Evolutionary conservation across 2,329 filamentous ascomycete species (phyloP).

Genomic region (Paraphoma sp.): DNA sequence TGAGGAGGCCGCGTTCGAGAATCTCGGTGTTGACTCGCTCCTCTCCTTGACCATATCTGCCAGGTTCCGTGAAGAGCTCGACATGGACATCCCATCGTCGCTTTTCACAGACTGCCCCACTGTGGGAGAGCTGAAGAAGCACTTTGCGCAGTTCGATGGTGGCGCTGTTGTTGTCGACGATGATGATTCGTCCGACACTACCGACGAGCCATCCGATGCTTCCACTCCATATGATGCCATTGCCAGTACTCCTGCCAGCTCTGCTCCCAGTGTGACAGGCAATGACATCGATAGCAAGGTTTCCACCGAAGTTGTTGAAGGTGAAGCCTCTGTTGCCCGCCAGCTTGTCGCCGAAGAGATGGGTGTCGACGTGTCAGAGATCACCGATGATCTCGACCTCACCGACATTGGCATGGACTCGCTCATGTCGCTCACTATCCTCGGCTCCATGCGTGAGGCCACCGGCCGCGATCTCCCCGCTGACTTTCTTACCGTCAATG

Average conservation of each 20-base stretch:
- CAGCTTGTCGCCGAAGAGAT: conserved; percentile 63
- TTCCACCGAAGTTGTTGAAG: conserved; percentile 38
- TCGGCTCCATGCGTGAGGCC: conserved; percentile 58
- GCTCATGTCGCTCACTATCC: conserved; percentile 60
- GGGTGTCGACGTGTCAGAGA: conserved; percentile 67
- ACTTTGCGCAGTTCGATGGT: conserved; percentile 58
- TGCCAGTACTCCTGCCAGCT: conserved; percentile 57
- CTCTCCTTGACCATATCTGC: conserved; percentile 67
- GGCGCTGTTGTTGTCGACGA: conserved; percentile 45
- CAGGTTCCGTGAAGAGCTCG: conserved; percentile 67
- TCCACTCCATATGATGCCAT: conserved; percentile 52
- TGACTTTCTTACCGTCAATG: conserved; percentile 66
- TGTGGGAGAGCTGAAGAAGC: conserved; percentile 66
- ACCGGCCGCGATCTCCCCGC: conserved; percentile 58
- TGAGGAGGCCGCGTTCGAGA: conserved; percentile 66
- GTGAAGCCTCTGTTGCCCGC: conserved; percentile 54
- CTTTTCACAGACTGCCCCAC: conserved; percentile 67
- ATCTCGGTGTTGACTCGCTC: conserved; percentile 68
- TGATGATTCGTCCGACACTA: conserved; percentile 51
- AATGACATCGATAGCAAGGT: conserved; percentile 46
- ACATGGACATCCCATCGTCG: conserved; percentile 64
- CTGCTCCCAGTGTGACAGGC: conserved; percentile 54
- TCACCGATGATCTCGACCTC: conserved; percentile 65
- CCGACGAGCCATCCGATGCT: conserved; percentile 44
- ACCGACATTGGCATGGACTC: conserved; percentile 64